phyloP scores from a whole-genome alignment of 1,284 basidiomycete genomes.

The Rhizoctonia solani region DNA sequence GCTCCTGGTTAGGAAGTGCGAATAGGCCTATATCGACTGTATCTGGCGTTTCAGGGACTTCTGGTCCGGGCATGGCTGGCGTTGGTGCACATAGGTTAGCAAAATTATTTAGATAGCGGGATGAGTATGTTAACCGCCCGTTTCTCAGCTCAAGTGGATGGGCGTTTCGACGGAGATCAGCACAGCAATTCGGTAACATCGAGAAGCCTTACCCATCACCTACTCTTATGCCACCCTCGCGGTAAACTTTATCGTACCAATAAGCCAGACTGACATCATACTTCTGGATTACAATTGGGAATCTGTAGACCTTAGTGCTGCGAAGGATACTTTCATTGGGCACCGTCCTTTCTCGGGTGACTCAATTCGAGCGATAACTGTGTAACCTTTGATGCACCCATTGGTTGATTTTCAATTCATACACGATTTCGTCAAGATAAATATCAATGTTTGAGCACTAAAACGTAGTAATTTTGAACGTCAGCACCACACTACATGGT shows the following conservation, averaged over 20 bases:
- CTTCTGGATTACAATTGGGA: too few species aligned
- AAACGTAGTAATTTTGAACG: too few species aligned
- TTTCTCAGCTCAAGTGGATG: slow-evolving; percentile 3
- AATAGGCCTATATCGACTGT: slow-evolving; percentile 5
- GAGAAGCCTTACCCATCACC: slow-evolving; percentile 3
- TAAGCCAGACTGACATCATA: too few species aligned
- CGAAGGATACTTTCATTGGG: too few species aligned
- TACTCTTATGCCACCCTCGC: slow-evolving; percentile 1
- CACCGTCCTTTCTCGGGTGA: too few species aligned
- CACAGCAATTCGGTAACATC: slow-evolving; percentile 1
- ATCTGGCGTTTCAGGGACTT: slow-evolving; percentile 8
- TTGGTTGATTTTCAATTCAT: too few species aligned
- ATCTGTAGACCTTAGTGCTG: too few species aligned
- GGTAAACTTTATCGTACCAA: background rate
- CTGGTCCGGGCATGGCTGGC: slow-evolving; percentile 14
- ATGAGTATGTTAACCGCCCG: background rate
- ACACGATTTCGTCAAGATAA: too few species aligned
- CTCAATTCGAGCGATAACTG: too few species aligned
- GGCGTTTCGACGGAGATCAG: slow-evolving; percentile 13
- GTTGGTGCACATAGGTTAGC: slow-evolving; percentile 19
- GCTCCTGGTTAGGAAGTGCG: background rate
- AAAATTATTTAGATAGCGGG: background rate
- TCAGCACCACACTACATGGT: too few species aligned
- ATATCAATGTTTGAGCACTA: too few species aligned
- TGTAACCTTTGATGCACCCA: too few species aligned